Conservation (phyloP, 75 land plant species). For the Sequoiadendron giganteum region DNA sequence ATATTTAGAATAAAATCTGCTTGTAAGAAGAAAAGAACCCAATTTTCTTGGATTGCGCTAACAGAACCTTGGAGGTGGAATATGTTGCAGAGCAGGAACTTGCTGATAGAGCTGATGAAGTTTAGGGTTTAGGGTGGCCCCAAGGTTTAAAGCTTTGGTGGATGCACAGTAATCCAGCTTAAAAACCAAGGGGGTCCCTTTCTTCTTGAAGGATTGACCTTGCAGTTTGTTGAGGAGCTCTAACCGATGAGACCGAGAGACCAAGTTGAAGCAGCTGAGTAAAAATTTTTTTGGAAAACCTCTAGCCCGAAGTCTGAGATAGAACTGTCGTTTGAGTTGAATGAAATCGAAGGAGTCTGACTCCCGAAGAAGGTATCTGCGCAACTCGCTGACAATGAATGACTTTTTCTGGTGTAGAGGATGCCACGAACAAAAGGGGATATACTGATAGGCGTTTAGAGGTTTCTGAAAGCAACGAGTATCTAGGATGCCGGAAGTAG, state of each 20-base stretch:
- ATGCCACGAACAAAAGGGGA: neutral
- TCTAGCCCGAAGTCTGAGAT: neutral
- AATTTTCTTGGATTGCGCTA: too few species aligned
- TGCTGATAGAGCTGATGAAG: too few species aligned
- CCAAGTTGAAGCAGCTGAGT: neutral
- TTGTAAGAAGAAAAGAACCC: too few species aligned
- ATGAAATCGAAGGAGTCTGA: neutral
- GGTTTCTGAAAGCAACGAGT: neutral
- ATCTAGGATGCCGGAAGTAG: neutral
- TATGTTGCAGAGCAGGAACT: too few species aligned
- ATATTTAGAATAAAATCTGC: too few species aligned
- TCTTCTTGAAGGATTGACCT: too few species aligned
- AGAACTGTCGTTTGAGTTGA: neutral
- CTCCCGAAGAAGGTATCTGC: neutral
- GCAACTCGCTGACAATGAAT: neutral
- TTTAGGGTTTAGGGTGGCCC: too few species aligned
- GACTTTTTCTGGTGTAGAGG: neutral
- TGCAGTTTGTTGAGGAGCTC: too few species aligned
- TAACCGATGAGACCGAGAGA: neutral
- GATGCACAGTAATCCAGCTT: too few species aligned
- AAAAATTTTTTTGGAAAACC: neutral
- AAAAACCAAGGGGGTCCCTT: too few species aligned
- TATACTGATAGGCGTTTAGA: neutral
- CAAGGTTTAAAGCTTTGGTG: too few species aligned
- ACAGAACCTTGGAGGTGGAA: too few species aligned